Base-by-base conservation (phyloP, 139 green algal genomes). In the Diplosphaera chodatii region DNA sequence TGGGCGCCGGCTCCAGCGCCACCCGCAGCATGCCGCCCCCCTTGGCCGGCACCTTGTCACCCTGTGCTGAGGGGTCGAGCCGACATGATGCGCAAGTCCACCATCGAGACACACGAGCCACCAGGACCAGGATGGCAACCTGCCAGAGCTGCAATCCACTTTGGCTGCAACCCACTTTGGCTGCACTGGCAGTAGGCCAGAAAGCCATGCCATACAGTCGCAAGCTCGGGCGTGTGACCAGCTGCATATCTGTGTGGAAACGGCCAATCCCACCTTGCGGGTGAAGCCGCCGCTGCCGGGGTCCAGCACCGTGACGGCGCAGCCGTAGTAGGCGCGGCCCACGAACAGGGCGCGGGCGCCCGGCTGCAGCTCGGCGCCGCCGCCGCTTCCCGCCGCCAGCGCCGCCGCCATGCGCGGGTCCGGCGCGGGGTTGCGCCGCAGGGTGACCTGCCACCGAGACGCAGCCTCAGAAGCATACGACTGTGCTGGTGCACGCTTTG, bases 321-420 rank as follows among this genome's bases (percentile, higher is more conserved):
- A 90, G 55, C 92, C 92, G 73, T 90, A 96, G 83, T 96, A 75
- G 69, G 79, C 75, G 67, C 82, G 72, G 66, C 86, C 88, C 37
- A 96, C 74, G 80, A 88, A 96, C 29, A 96, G 68, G 4, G 76
- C 85, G 27, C 73, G 68, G 1, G 48, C 59, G 33, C 85, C 85
- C 22, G 55, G 59, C 25, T 70, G n/a, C n/a, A 88, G 72, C 2
- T 59, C 64, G 23, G 78, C 32, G 0, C 25, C n/a, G n/a, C 70
- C n/a, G 13, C 63, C 59, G n/a, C 31, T 32, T 8, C 31, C 62
- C 1, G 76, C 71, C 22, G 70, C 66, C 48, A 59, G 48, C n/a
- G 69, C 59, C 3, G 71, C 69, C 30, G 86, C 82, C 4, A 87
- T 78, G 31, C 84, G 74, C 0, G 78, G 78, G 66, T 86, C 80